A percentile compares a stretch with the other conserved stretches of the same genome.
phyloP scores from a whole-genome alignment of 768 basidiomycete species.

The Psilocybe cubensis region DNA sequence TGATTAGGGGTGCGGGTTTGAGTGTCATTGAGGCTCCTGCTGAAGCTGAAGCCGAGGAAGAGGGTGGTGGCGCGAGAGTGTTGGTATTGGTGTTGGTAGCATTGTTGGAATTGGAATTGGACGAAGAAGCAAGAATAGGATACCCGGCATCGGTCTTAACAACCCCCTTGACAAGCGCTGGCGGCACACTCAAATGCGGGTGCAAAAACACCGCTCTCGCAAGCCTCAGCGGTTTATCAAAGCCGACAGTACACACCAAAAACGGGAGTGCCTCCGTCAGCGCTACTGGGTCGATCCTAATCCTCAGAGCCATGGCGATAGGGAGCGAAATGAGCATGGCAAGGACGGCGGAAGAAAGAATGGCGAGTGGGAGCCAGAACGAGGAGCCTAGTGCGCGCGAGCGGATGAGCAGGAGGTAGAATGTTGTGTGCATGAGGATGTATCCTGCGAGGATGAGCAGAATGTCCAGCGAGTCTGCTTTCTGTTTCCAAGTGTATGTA shows the following conservation, averaged over 20 bases:
- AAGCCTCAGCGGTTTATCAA: slow-evolving; percentile 95
- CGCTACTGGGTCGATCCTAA: slow-evolving; percentile 91
- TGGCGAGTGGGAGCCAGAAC: slow-evolving; percentile 63
- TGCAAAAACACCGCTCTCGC: slow-evolving; percentile 90
- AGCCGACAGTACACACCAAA: slow-evolving; percentile 96
- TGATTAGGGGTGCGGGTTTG: slow-evolving; percentile 82
- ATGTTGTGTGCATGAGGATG: slow-evolving; percentile 93
- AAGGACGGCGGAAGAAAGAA: slow-evolving; percentile 79
- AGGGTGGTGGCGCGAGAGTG: slow-evolving; percentile 37
- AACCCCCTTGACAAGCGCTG: slow-evolving; percentile 5
- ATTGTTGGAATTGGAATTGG: too few species aligned
- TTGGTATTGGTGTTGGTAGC: slow-evolving; percentile 3
- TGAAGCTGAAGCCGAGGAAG: slow-evolving; percentile 10
- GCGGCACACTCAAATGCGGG: slow-evolving; percentile 33
- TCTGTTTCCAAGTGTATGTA: slow-evolving; percentile 43
- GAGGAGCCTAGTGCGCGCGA: slow-evolving; percentile 82
- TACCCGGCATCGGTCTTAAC: slow-evolving; percentile 12
- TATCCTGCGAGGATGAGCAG: slow-evolving; percentile 93
- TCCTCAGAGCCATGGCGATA: slow-evolving; percentile 68
- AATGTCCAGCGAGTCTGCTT: slow-evolving; percentile 96
- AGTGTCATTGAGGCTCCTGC: slow-evolving; percentile 29
- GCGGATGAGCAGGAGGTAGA: slow-evolving; percentile 87
- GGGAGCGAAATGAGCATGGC: slow-evolving; percentile 87
- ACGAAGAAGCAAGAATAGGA: slow-evolving; percentile 5
- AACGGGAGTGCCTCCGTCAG: slow-evolving; percentile 96